A percentile compares a stretch with the other conserved stretches of the same genome.
Evolutionary conservation across 2,329 filamentous ascomycete species (phyloP).

Genomic region (Corynespora cassiicola): DNA sequence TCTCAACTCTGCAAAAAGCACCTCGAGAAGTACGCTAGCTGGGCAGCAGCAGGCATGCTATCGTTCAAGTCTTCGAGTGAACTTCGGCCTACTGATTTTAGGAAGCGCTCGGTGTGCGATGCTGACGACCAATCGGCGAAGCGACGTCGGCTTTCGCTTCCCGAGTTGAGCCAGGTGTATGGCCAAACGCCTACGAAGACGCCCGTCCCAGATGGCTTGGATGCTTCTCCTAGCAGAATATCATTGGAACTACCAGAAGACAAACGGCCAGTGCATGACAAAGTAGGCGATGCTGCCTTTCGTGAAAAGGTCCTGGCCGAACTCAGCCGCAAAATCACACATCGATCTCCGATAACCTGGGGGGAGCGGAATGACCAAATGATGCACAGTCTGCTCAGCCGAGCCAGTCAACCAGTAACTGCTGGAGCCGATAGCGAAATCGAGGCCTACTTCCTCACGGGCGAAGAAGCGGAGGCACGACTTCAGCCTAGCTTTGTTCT

Average conservation of each 20-base stretch:
- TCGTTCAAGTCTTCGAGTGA: slow-evolving; percentile 5
- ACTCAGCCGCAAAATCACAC: slow-evolving; percentile 6
- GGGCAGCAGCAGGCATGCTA: slow-evolving; percentile 15
- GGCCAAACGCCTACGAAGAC: too few species aligned
- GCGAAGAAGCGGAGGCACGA: slow-evolving; percentile 14
- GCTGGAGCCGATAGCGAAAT: slow-evolving; percentile 9
- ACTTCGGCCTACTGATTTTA: too few species aligned
- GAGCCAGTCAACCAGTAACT: slow-evolving; percentile 11
- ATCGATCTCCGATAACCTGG: slow-evolving; percentile 10
- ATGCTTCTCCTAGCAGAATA: too few species aligned
- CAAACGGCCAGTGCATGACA: slow-evolving; percentile 11
- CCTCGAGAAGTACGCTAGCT: slow-evolving; percentile 15
- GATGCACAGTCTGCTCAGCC: slow-evolving; percentile 16
- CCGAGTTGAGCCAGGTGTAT: too few species aligned
- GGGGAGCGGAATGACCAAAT: slow-evolving; percentile 15
- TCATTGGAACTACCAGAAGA: too few species aligned
- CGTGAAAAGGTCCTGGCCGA: slow-evolving; percentile 14
- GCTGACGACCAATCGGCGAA: too few species aligned
- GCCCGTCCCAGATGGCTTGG: too few species aligned
- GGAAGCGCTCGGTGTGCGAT: too few species aligned
- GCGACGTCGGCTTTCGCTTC: too few species aligned
- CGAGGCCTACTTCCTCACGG: slow-evolving; percentile 15
- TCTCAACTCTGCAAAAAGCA: slow-evolving; percentile 10
- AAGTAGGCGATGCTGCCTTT: slow-evolving; percentile 13
- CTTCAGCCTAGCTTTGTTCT: slow-evolving; percentile 10